phyloP scores from a whole-genome alignment of 345 rosid genomes.

The Salix koriyanagi region DNA sequence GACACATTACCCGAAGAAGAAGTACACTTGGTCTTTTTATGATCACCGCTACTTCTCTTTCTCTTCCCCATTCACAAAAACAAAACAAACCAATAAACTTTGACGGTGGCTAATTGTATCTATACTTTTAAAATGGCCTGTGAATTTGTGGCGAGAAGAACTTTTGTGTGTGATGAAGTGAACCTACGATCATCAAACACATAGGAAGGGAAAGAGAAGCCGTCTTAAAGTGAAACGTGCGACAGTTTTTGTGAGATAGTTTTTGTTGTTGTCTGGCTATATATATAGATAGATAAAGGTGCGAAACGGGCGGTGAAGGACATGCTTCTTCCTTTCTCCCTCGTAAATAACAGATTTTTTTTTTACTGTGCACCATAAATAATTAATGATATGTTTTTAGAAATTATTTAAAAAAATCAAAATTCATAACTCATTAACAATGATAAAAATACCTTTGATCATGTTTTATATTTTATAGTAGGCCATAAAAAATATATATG shows the following conservation, averaged over 20 bases:
- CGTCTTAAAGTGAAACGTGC: not conserved
- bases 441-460: no score
- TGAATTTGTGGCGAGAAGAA: not conserved
- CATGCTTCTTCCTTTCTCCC: not conserved
- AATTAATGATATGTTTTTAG: no score
- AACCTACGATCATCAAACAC: not conserved
- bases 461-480: no score
- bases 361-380: no score
- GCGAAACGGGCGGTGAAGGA: not conserved
- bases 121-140: not conserved
- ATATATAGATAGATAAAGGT: not conserved
- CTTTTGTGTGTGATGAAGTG: not conserved
- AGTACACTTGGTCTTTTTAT: slow-evolving; percentile 13
- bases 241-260: not conserved
- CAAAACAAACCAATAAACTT: not conserved
- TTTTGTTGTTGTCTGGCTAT: not conserved
- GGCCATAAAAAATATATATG: no score
- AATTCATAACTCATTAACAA: no score
- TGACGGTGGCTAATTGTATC: not conserved
- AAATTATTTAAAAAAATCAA: no score
- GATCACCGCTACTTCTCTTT: slow-evolving; percentile 26
- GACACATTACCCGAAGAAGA: slow-evolving; percentile 37
- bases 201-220: not conserved
- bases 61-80: slow-evolving; percentile 40
- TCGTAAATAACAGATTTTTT: no score